Conservation (phyloP, 1,139 yeast species). For the Groenewaldozyma sp. region DNA sequence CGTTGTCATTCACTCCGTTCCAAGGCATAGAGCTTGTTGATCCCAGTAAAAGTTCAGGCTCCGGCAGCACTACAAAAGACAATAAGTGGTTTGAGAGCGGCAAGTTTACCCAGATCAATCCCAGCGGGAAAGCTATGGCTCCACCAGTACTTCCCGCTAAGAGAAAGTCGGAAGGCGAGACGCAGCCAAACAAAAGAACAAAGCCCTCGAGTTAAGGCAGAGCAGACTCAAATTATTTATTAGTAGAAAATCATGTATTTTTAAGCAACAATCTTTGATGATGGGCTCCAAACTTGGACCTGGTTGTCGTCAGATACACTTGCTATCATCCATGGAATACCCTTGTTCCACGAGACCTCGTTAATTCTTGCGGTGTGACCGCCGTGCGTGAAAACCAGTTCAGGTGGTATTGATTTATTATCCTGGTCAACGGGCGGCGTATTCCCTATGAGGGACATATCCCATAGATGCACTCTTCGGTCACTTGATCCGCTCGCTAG, state of each 20-base stretch:
- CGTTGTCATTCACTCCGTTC: conserved; percentile 24
- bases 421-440: conserved; percentile 24
- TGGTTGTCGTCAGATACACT: conserved; percentile 87
- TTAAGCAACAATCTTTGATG: conserved; percentile 32
- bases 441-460: conserved; percentile 36
- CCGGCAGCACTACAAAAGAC: conserved; percentile 6
- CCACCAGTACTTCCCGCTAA: conserved; percentile 12
- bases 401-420: conserved; percentile 28
- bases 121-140: conserved; percentile 8
- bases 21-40: conserved; percentile 28
- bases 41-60: conserved; percentile 7
- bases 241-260: not conserved
- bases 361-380: conserved; percentile 88
- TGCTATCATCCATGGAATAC: conserved; percentile 66
- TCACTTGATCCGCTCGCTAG: conserved; percentile 72
- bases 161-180: conserved; percentile 10
- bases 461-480: conserved; percentile 62
- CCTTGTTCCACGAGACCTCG: conserved; percentile 81
- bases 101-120: conserved; percentile 22
- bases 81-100: conserved; percentile 28
- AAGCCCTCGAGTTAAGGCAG: too few species aligned
- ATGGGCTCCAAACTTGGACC: conserved; percentile 70
- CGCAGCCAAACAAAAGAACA: too few species aligned
- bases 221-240: too few species aligned
- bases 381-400: conserved; percentile 60